Conservation (phyloP, 163 green algal genomes). For the Scenedesmus sp. region DNA sequence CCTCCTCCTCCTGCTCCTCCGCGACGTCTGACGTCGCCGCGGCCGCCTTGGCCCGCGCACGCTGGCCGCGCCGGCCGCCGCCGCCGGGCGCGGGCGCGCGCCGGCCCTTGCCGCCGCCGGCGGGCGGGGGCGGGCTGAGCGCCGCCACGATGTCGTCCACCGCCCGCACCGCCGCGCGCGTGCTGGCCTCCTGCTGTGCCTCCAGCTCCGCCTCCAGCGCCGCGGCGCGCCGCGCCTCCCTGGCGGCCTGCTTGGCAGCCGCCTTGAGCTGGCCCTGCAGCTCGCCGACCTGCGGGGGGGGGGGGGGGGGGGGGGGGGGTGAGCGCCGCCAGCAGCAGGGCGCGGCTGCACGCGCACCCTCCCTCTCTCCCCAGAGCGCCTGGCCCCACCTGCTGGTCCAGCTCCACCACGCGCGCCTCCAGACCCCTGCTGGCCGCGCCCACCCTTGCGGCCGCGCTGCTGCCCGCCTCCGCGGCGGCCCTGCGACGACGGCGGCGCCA, state of each 20-base stretch:
- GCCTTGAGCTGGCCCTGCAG: constrained; percentile 1
- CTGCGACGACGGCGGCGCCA: constrained; percentile 6
- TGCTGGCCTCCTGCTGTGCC: constrained; percentile 8
- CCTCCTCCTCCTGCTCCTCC: not conserved
- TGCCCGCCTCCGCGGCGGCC: not conserved
- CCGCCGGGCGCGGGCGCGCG: not conserved
- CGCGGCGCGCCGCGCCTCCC: constrained; percentile 10
- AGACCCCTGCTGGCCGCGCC: constrained; percentile 2
- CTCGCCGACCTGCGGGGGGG: not conserved
- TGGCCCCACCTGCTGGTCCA: constrained; percentile 10
- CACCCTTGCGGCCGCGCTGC: not conserved
- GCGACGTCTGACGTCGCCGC: no score
- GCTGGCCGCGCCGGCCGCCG: no score
- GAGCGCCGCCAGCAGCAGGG: no score
- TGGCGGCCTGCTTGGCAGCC: not conserved
- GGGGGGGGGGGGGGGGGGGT: no score
- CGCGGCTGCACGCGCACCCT: no score
- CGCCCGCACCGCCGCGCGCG: constrained; percentile 12
- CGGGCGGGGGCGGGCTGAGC: not conserved
- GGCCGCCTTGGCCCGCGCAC: no score
- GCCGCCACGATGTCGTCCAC: constrained; percentile 7
- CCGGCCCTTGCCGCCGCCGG: not conserved
- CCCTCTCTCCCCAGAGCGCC: no score
- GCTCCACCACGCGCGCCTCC: constrained; percentile 8
- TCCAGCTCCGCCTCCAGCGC: constrained; percentile 22